Evolutionary conservation across 345 rosid genomes (phyloP).

Genomic region (Murraya paniculata): DNA sequence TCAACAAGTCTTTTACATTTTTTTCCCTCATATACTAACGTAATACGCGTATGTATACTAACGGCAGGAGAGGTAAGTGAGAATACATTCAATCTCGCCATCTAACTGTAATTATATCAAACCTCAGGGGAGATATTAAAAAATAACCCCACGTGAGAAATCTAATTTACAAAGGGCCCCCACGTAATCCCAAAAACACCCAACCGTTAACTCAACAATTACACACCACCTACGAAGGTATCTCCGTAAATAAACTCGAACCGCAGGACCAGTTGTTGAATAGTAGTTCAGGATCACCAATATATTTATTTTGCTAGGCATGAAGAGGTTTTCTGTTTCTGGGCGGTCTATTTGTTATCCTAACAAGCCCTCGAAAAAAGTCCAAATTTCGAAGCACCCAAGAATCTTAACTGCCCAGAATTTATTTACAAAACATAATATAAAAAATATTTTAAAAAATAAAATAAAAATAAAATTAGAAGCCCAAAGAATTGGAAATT

Average conservation of each 20-base stretch:
- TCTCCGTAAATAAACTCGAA: background rate
- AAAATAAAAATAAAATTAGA: too few relatives aligned
- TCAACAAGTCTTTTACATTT: too few relatives aligned
- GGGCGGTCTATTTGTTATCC: background rate
- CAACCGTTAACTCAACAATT: background rate
- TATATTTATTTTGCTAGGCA: conserved; percentile 22
- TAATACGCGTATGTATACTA: too few relatives aligned
- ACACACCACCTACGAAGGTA: background rate
- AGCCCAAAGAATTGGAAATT: background rate
- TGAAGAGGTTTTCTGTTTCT: background rate
- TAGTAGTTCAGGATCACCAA: conserved; percentile 14
- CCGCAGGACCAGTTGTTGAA: background rate
- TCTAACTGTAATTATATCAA: too few relatives aligned
- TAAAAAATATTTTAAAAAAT: too few relatives aligned
- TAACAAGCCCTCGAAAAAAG: background rate
- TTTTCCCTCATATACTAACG: too few relatives aligned
- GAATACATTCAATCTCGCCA: too few relatives aligned
- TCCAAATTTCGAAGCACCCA: conserved; percentile 12
- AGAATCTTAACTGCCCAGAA: conserved; percentile 8
- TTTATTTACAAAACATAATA: background rate
- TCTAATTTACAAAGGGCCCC: background rate
- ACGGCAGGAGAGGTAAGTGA: rapidly evolving
- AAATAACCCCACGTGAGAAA: background rate
- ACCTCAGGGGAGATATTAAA: too few relatives aligned
- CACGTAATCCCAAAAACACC: background rate